Evolutionary conservation across 192 early-diverging fungal species (phyloP), one percentile per base, ranked within the genome.

Genomic region (Dimargaris verticillata): DNA sequence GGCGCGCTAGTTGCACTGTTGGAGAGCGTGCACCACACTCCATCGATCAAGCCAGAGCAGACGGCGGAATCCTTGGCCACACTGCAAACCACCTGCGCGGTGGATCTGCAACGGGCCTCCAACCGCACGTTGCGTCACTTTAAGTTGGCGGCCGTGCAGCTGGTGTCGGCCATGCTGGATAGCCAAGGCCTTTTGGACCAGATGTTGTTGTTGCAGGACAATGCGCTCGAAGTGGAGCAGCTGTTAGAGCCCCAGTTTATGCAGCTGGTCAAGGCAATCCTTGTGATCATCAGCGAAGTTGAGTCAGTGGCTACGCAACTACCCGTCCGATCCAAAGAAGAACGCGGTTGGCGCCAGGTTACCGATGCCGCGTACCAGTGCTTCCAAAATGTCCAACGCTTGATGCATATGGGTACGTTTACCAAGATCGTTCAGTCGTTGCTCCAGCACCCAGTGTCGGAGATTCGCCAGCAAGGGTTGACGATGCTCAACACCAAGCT

Each of bases 391-490:
- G 74, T 90, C 18, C 88, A 92, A 41, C 74, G 72, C 5, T 74
- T 91, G 29, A 78, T 97, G 67, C 77, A 89, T 17, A 68, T 88
- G 28, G 72, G 75, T 33, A 72, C 80, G 15, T 95, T 97, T 70
- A 76, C 89, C 60, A 67, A 80, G 52, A 81, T 90, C 17, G 78
- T 86, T 22, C 59, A 72, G 10, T 62, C 69, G 2, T 72, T 97
- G 38, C 69, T 88, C 44, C 60, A 67, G 28, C 79, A 88, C 52
- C 58, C 64, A 48, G 79, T 84, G 51, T 61, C 71, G 58, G 68
- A 71, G 60, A 82, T 92, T 61, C 83, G 88, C 63, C 77, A 83
- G 64, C 80, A 84, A 66, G 85, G 84, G 29, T 74, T 93, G 70
- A 70, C 67, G 7, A 73, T 95, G 64, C 78, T 91, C 65, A 79